Base-by-base conservation (phyloP, 169 alveolate species). In the Plasmodium adleri region DNA sequence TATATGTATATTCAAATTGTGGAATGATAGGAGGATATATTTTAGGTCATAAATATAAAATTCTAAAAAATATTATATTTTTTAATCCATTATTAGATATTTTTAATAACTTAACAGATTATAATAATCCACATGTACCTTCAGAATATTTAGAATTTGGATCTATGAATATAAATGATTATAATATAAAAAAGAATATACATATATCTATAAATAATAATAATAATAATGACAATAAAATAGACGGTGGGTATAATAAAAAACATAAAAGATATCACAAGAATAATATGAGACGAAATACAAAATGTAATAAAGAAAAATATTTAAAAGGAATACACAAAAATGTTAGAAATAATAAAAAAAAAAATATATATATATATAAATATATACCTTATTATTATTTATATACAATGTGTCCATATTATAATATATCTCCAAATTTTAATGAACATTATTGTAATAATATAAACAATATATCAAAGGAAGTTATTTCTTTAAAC, bases 91-190 rank as follows among this genome's bases (percentile, higher is more conserved):
- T 87, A 60, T 54, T 93, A 78, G 96, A 94, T 54, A 75, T 83
- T 28, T 54, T 83, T 15, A 80, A 72, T 12, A 73, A 76, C n/a
- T 39, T 93, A 6, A 67, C 63, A 17, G 94, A 80, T 22, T 24
- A 39, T 7, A 17, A 32, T 1, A 58, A 92, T 26, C 78, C 92
- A 0, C 67, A 88, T 62, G 92, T 58, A 0, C 85, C 64, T 17
- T 86, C 93, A 47, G 96, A 93, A 76, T 58, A 32, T 28, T 92
- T 88, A 22, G 95, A 92, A 50, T 93, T 94, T 64, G 96, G 96
- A 32, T 26, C 26, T 17, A 20, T 73, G 50, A 13, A 62, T 56
- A 22, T 6, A 17, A 56, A 56, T 13, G 47, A 15, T 56, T 56
- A 17, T 56, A 15, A 56, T 6, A n/a, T 17, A 56, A 17, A 56